Conservation (phyloP, 495 filamentous ascomycete genomes). For the Talaromyces trachyspermus region DNA sequence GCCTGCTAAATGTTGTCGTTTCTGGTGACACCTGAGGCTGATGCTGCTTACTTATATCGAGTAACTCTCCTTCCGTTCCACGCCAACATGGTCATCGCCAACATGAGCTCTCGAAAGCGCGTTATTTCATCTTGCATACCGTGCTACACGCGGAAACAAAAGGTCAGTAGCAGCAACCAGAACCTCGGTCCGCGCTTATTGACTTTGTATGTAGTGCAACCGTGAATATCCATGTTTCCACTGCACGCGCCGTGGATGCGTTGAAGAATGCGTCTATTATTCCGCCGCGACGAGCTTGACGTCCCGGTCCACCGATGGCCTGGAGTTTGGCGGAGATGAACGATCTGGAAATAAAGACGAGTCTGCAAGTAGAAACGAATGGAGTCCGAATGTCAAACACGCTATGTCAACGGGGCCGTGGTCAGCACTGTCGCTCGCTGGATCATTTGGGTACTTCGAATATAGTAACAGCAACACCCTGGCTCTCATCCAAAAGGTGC, state of each 20-base stretch:
- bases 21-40: too few relatives aligned
- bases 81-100: too few relatives aligned
- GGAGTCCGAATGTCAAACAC: too few relatives aligned
- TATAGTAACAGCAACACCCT: conserved; percentile 13
- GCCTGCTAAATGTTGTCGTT: too few relatives aligned
- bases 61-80: too few relatives aligned
- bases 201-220: background rate
- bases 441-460: conserved; percentile 19
- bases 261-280: background rate
- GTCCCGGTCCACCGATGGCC: background rate
- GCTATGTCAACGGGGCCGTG: background rate
- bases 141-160: background rate
- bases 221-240: background rate
- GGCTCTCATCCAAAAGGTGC: background rate
- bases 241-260: background rate
- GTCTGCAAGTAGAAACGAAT: too few relatives aligned
- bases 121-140: background rate
- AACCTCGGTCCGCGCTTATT: background rate
- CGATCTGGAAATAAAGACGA: too few relatives aligned
- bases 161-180: background rate
- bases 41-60: too few relatives aligned
- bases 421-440: conserved; percentile 3
- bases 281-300: background rate
- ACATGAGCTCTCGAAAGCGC: background rate
- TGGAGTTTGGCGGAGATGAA: background rate